A percentile compares a stretch with the other conserved stretches of the same genome.
Conservation (phyloP, 306 rosid species). For the Rosa chinensis region DNA sequence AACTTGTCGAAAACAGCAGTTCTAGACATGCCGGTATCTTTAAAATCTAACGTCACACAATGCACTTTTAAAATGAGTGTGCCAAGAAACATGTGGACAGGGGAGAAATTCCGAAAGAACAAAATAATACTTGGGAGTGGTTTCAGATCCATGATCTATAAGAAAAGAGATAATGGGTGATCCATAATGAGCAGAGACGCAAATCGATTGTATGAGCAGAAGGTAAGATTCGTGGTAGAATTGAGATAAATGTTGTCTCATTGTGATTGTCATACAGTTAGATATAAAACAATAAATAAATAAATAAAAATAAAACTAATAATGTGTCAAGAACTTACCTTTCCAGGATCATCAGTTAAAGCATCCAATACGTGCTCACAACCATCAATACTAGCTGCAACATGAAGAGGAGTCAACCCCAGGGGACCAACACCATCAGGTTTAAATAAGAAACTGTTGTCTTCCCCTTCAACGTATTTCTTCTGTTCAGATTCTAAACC, state of each 20-base stretch:
- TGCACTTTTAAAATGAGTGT: background rate
- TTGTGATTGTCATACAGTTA: background rate
- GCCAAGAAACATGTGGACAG: background rate
- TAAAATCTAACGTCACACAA: too few species aligned
- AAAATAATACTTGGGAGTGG: background rate
- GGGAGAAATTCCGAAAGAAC: background rate
- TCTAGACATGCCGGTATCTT: background rate
- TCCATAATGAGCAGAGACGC: background rate
- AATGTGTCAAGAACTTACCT: conserved; percentile 42
- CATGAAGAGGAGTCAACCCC: conserved; percentile 86
- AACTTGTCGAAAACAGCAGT: background rate
- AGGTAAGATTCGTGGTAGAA: background rate
- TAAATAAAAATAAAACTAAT: background rate
- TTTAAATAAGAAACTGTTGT: conserved; percentile 53
- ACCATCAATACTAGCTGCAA: conserved; percentile 69
- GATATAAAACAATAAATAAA: background rate
- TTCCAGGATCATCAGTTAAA: conserved; percentile 82
- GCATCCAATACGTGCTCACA: conserved; percentile 75
- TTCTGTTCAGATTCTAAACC: conserved; percentile 40
- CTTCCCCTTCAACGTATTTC: conserved; percentile 31
- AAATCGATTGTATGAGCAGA: background rate
- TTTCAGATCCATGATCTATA: background rate
- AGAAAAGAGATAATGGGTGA: background rate
- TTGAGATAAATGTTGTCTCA: background rate
- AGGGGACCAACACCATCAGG: conserved; percentile 70